Percentiles rank a stretch among this genome's conserved stretches.
Conservation (phyloP, 495 filamentous ascomycete species). For the Xylaria castorea region DNA sequence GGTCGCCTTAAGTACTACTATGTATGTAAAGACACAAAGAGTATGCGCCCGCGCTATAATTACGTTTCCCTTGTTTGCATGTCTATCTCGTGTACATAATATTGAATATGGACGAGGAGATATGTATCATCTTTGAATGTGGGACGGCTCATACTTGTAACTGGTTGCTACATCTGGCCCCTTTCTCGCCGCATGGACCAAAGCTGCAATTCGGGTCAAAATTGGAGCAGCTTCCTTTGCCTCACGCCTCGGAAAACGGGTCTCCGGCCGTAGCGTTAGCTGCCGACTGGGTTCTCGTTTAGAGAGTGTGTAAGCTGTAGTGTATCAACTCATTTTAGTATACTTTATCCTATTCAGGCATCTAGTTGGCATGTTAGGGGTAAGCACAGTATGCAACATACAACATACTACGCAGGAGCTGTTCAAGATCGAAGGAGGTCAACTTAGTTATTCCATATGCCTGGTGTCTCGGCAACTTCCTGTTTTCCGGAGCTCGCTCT, state of each 20-base stretch:
- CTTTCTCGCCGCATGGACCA: conserved; percentile 20
- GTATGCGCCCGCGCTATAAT: neutral
- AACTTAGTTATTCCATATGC: neutral
- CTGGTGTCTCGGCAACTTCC: neutral
- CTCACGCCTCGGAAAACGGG: conserved; percentile 18
- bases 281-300: neutral
- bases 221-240: conserved; percentile 14
- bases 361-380: neutral
- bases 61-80: neutral
- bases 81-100: neutral
- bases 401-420: neutral
- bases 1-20: no score
- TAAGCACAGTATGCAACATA: neutral
- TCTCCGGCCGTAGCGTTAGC: conserved; percentile 7
- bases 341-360: neutral
- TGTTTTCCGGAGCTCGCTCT: neutral
- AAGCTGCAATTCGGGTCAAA: neutral
- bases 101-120: neutral
- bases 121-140: neutral
- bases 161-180: conserved; percentile 1
- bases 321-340: conserved; percentile 13
- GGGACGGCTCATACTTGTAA: conserved; percentile 5
- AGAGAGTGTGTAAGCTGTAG: conserved; percentile 1
- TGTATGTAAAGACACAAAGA: neutral
- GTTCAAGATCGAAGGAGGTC: neutral